Evolutionary conservation across 768 basidiomycete genomes (phyloP), one percentile per base, ranked within the genome.

Genomic region (Hypholoma fasciculare): DNA sequence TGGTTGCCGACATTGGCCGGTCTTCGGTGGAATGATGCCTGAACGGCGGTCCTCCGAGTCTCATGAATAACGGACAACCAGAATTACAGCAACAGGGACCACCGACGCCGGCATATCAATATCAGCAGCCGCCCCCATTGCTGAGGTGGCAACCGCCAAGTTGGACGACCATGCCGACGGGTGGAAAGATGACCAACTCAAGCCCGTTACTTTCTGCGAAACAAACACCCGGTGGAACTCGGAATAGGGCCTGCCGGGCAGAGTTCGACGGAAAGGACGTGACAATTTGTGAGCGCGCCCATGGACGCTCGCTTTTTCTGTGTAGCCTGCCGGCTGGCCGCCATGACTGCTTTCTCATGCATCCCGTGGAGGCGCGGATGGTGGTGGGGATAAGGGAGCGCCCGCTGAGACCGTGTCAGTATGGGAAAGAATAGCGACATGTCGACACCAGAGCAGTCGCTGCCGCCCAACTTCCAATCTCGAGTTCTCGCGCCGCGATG

Each of bases 131-230:
- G n/a, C 67, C 9, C 83, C 78, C 60, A 76, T 74, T 42, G n/a
- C n/a, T 78, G 75, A 59, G 65, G 76, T 14, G 80, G 77, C 76
- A 84, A 49, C 82, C 88, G 6, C 83, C 84, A 4, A 89, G 88
- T 66, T 78, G 87, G 42, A 79, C 87, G 40, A 81, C 70, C 4
- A 80, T 84, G 0, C 84, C 86, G 11, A 52, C 56, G 14, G 74
- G 78, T 57, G 71, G 75, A 6, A 71, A 66, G 37, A 78, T 82
- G 69, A 74, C 80, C 55, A 81, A 84, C 2, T 81, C 69, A 1
- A 89, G 88, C 64, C 88, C 89, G 5, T 85, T 83, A 3, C 44
- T 89, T 62, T 70, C 77, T 4, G 59, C 75, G 36, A 79, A 85
- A 7, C 78, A 80, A 60, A 74, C 79, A 0, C 78, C 81, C 19